Evolutionary conservation across 148 eudicot species (phyloP), one percentile per base, ranked within the genome.

Genomic region (Vaccinium macrocarpon): DNA sequence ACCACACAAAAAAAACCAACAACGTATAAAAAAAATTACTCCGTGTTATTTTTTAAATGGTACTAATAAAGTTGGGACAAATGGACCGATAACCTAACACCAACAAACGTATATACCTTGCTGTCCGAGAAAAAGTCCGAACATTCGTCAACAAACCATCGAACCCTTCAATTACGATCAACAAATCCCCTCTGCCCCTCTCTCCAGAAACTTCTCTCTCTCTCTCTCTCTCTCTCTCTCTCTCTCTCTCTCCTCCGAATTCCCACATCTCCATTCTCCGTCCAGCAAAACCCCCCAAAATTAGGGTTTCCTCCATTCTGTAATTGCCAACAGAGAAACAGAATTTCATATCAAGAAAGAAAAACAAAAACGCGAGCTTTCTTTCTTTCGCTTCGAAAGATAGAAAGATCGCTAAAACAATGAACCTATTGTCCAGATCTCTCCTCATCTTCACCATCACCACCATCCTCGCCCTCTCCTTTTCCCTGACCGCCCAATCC

Each of bases 401-500:
- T 75, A 83, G 71, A 23, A 64, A 78, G 82, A 76, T 59, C 82
- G 82, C 66, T 48, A 16, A 64, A 64, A 50, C 76, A 32, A 85
- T 85, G 87, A 16, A 55, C 32, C 9, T 81, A n/a, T 38, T 81
- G 46, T 57, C 76, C 6, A 35, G 15, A 73, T 49, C 76, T 51
- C 76, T 92, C 85, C 42, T 89, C 84, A 8, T 86, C 78, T n/a
- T 88, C 76, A 27, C 55, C 61, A 71, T 86, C 74, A 0, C 6
- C 46, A 42, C 0, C 46, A 42, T 84, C 21, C 8, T 84, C 27
- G 84, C 18, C 85, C 2, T 84, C 52, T 42, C 59, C 62, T 38
- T 88, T 82, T 76, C 86, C 51, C 73, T 84, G 68, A 27, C 88
- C 48, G 90, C 78, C 76, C 85, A 76, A 83, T 90, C 87, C 16